Conservation (phyloP, 768 basidiomycete genomes). For the Psilocybe sp. region DNA sequence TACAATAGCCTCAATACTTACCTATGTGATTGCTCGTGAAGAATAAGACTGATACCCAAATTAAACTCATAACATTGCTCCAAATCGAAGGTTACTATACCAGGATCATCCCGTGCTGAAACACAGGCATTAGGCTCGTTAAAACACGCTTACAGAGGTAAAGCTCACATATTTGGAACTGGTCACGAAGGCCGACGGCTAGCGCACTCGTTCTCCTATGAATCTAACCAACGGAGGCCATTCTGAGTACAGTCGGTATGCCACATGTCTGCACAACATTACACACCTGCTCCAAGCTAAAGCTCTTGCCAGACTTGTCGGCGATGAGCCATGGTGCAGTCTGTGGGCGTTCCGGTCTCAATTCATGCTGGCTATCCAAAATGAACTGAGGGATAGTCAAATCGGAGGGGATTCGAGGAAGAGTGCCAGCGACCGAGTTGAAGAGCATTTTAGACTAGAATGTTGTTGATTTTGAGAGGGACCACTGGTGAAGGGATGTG, state of each 20-base stretch:
- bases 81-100: neutral
- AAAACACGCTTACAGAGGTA: no score
- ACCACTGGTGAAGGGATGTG: no score
- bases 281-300: constrained; percentile 2
- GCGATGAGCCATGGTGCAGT: constrained; percentile 5
- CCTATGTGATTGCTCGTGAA: constrained; percentile 10
- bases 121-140: neutral
- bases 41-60: neutral
- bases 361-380: constrained; percentile 3
- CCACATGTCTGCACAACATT: neutral
- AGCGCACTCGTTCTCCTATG: constrained; percentile 1
- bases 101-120: neutral
- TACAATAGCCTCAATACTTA: neutral
- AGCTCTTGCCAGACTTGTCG: constrained; percentile 4
- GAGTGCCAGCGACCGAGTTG: neutral
- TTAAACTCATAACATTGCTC: neutral
- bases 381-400: constrained; percentile 7
- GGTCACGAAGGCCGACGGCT: neutral
- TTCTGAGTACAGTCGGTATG: neutral
- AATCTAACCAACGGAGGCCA: neutral
- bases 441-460: neutral
- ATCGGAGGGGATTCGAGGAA: constrained; percentile 6
- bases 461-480: no score
- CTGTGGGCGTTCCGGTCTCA: constrained; percentile 2
- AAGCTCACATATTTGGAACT: no score